Base-by-base conservation (phyloP, 2,329 filamentous ascomycete genomes). In the Fusarium zealandicum region DNA sequence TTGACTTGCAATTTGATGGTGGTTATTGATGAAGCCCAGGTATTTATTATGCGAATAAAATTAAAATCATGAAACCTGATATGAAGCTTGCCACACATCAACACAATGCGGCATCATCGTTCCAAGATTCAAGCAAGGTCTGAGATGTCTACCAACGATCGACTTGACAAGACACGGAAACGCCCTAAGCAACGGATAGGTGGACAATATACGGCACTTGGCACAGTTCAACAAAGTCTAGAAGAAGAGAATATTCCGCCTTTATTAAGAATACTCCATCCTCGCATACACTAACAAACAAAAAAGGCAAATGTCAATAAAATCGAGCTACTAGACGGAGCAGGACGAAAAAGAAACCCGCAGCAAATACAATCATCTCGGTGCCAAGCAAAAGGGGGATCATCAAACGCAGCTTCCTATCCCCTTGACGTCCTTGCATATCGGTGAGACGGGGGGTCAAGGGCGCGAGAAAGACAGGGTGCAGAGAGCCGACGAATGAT, bases 241-340 rank as follows among this genome's bases (percentile, higher is more conserved):
- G 27, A 47, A 65, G 54, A 59, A 61, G 57, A 59, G 60, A 61
- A 57, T 67, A 68, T 67, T 59, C 65, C 63, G 40, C 61, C 63
- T 68, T 61, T 68, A 67, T 67, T 67, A 67, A 68, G 61, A 66
- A 66, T 65, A 65, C 63, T 61, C 55, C 41, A 65, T 57, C 54
- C 61, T 65, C 51, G 48, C 48, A 53, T 56, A 67, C 48, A 51
- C 47, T 52, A 35, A 9, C 22, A 25, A 3, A 25, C 22, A 40
- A 48, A 51, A 51, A 56, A 56, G 52, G 28, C 27, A 31, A 44
- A 56, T 56, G 40, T 59, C 47, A 50, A 47, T 43, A 37, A 48
- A 45, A 44, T 38, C 16, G 30, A 57, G 22, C 22, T 3, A 51
- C 46, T 45, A 40, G 59, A 44, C 55, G 51, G 60, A 40, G 51